Base-by-base conservation (phyloP, 1,284 basidiomycete genomes). In the Rhodotorula sp. region DNA sequence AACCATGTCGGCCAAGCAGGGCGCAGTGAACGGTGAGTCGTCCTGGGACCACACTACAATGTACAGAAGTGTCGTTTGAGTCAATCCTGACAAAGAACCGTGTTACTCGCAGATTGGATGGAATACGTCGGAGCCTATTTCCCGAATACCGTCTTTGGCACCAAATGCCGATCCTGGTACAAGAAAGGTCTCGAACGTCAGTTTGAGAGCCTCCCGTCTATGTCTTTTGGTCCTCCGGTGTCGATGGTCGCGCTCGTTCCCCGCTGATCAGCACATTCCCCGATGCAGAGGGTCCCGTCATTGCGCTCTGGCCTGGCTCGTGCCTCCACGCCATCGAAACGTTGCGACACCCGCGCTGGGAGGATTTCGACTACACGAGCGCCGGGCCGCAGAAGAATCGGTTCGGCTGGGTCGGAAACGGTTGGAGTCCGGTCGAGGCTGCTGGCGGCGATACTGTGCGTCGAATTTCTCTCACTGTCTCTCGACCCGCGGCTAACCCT, bases 141-240 rank as follows among this genome's bases (percentile, higher is more conserved):
- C n/a, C 47, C 49, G 50, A 65, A 87, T 85, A 87, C 86, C 5
- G 86, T 88, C 1, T 88, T 84, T 77, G 83, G 84, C 49, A 84
- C 85, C 66, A 84, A 85, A 68, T 88, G 88, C 75, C 82, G 84
- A 8, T 86, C 86, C 5, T 89, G 88, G 88, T 89, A 89, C 77
- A 89, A 89, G 78, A 82, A 81, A 59, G 86, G 86, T 6, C 84
- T 84, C 23, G 68, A 71, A 54, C 61, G 67, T 71, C 56, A 18
- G 54, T 49, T 7, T 12, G 38, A 14, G 12, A 12, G 10, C 38
- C 38, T 43, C 10, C 19, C 19, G 49, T 50, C 49, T 18, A 5
- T 50, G 49, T 8, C 14, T 50, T 14, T 50, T 7, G 49, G 49
- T 8, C 49, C 23, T 50, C 19, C 49, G 23, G 49, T 19, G 49